A percentile compares a stretch with the other conserved stretches of the same genome.
Conservation (phyloP, 176 grass and related monocot genomes). For the Cymbopogon citratus region DNA sequence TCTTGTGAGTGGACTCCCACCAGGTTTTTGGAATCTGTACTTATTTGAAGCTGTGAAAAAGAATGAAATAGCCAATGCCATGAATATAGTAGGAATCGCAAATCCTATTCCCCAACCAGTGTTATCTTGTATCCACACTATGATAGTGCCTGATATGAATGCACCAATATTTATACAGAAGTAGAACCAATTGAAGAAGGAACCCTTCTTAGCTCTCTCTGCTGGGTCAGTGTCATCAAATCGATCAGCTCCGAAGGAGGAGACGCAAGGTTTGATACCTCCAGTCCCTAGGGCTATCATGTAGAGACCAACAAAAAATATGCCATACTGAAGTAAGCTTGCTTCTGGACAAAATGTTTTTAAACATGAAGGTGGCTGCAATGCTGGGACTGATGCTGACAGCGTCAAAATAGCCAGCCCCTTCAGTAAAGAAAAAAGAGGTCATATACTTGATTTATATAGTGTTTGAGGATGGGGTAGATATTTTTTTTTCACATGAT, state of each 20-base stretch:
- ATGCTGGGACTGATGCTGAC: slow-evolving; percentile 58
- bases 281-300: slow-evolving; percentile 84
- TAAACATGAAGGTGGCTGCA: slow-evolving; percentile 50
- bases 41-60: slow-evolving; percentile 68
- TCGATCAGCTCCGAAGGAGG: slow-evolving; percentile 86
- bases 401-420: slow-evolving; percentile 68
- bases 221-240: slow-evolving; percentile 80
- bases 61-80: slow-evolving; percentile 67
- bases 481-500: slow-evolving; percentile 5
- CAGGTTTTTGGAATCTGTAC: slow-evolving; percentile 88
- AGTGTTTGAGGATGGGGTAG: neutral
- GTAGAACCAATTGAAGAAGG: slow-evolving; percentile 97
- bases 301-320: slow-evolving; percentile 75
- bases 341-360: slow-evolving; percentile 48
- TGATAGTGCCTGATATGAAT: slow-evolving; percentile 59
- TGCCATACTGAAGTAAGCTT: slow-evolving; percentile 47
- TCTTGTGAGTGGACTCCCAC: slow-evolving; percentile 77
- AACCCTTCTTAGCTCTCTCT: slow-evolving; percentile 72
- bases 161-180: slow-evolving; percentile 79
- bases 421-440: slow-evolving; percentile 34
- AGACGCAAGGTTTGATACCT: slow-evolving; percentile 90
- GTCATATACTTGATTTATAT: slow-evolving; percentile 7
- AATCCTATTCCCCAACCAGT: slow-evolving; percentile 86
- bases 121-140: slow-evolving; percentile 89
- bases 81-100: slow-evolving; percentile 72